phyloP scores from a whole-genome alignment of 345 rosid species.

The Populus tremula region DNA sequence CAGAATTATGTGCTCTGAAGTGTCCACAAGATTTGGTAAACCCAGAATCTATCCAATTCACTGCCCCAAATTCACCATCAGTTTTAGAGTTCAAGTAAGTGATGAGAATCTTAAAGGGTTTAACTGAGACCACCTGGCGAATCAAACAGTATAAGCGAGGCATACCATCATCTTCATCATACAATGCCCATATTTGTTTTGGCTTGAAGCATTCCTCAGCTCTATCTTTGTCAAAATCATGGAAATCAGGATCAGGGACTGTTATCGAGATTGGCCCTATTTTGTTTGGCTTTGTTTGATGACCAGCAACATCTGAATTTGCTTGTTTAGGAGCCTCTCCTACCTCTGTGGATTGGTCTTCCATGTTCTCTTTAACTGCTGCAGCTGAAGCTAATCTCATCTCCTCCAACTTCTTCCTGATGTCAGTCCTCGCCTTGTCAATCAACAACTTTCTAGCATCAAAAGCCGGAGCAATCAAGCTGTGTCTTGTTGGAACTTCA shows the following conservation, averaged over 20 bases:
- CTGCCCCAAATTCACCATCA: conserved; percentile 76
- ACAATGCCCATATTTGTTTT: conserved; percentile 94
- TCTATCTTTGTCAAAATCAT: conserved; percentile 87
- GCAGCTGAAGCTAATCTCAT: conserved; percentile 53
- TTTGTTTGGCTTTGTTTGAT: conserved; percentile 37
- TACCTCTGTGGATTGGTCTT: conserved; percentile 32
- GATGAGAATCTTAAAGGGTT: conserved; percentile 84
- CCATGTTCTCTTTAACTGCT: conserved; percentile 33
- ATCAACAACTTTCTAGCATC: conserved; percentile 82
- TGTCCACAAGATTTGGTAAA: conserved; percentile 96
- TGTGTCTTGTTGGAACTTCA: conserved; percentile 48
- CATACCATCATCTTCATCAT: conserved; percentile 98
- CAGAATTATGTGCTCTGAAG: conserved; percentile 82
- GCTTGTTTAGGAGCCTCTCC: conserved; percentile 26
- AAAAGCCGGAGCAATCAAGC: conserved; percentile 56
- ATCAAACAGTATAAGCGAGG: conserved; percentile 89
- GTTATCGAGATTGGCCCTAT: conserved; percentile 53
- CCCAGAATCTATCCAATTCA: conserved; percentile 80
- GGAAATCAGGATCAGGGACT: conserved; percentile 95
- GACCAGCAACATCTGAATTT: conserved; percentile 24
- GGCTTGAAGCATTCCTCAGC: conserved; percentile 89
- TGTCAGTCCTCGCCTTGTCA: conserved; percentile 67
- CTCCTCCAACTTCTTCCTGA: conserved; percentile 59
- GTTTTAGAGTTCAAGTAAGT: conserved; percentile 91
- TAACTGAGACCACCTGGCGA: conserved; percentile 70